Conservation (phyloP, 179 eudicot species). For the Camellia oleifera region DNA sequence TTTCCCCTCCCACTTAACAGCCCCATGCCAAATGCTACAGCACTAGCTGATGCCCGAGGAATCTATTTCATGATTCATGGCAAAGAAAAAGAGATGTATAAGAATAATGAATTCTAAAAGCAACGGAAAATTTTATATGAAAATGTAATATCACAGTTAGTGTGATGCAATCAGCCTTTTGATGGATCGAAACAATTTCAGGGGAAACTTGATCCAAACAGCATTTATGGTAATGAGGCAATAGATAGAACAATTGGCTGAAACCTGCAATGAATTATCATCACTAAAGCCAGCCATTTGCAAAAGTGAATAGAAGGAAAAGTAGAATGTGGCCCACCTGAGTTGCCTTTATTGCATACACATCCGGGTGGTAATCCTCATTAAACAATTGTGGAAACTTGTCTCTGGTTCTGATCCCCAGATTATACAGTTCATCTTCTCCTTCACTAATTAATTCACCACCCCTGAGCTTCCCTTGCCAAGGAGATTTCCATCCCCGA, state of each 20-base stretch:
- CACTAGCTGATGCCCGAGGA: conserved; percentile 96
- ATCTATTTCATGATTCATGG: conserved; percentile 40
- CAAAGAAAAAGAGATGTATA: background rate
- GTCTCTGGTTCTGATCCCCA: conserved; percentile 71
- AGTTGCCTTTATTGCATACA: conserved; percentile 78
- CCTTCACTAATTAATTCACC: conserved; percentile 81
- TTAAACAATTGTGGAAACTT: conserved; percentile 58
- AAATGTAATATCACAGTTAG: background rate
- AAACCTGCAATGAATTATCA: background rate
- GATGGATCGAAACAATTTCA: background rate
- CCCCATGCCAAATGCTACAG: conserved; percentile 97
- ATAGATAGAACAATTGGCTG: background rate
- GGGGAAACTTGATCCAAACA: background rate
- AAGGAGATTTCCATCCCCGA: conserved; percentile 83
- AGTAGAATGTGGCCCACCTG: conserved; percentile 32
- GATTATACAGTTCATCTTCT: conserved; percentile 82
- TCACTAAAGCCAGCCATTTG: background rate
- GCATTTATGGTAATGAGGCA: background rate
- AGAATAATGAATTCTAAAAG: background rate
- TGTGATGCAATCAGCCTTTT: background rate
- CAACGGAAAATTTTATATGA: background rate
- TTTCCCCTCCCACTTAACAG: conserved; percentile 78
- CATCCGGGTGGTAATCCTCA: conserved; percentile 78
- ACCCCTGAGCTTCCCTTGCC: conserved; percentile 79
- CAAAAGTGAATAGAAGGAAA: background rate